Conservation (phyloP, 805 yeast genomes). For the Pichia ethanolica region DNA sequence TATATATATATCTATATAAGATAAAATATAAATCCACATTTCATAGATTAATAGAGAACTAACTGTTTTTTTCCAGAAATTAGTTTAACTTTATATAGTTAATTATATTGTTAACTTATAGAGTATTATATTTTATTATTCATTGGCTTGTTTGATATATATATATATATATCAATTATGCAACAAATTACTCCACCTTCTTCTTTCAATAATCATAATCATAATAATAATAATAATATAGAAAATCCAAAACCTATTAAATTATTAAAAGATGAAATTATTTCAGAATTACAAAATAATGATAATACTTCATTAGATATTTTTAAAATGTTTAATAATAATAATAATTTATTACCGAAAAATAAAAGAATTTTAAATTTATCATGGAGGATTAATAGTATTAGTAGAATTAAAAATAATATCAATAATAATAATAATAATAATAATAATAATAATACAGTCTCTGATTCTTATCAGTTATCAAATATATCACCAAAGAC, state of each 20-base stretch:
- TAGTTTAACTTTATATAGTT: too few species aligned
- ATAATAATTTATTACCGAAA: conserved; percentile 28
- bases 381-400: conserved; percentile 30
- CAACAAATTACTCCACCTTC: conserved; percentile 1
- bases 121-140: too few species aligned
- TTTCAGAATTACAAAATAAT: conserved; percentile 19
- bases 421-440: background rate
- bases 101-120: too few species aligned
- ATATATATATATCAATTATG: background rate
- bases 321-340: conserved; percentile 31
- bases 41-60: too few species aligned
- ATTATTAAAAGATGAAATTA: conserved; percentile 23
- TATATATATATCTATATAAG: too few species aligned
- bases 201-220: background rate
- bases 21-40: too few species aligned
- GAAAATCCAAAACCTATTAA: conserved; percentile 11
- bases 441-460: too few species aligned
- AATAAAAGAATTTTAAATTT: conserved; percentile 29
- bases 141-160: too few species aligned
- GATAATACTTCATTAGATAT: conserved; percentile 27
- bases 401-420: conserved; percentile 20
- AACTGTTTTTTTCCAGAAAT: too few species aligned
- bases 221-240: background rate
- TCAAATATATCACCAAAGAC: background rate
- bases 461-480: too few species aligned